Conservation (phyloP, 441 rosid genomes). For the Populus hybrid region DNA sequence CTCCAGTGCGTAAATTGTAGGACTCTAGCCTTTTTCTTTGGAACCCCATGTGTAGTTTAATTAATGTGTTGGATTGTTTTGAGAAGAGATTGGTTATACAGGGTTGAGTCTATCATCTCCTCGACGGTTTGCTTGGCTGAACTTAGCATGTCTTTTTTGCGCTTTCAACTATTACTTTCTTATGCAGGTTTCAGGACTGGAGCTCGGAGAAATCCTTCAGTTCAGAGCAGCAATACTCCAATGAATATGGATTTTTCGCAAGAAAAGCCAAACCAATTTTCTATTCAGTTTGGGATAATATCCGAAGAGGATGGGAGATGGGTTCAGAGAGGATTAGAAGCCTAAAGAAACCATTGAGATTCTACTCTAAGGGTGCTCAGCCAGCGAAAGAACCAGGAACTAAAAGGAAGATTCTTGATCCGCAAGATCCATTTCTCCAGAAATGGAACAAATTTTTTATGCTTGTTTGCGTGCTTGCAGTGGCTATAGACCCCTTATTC, state of each 20-base stretch:
- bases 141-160: not conserved
- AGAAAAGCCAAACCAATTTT: conserved; percentile 29
- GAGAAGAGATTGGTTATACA: not conserved
- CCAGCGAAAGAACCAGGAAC: conserved; percentile 19
- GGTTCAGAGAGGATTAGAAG: conserved; percentile 45
- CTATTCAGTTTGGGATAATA: conserved; percentile 25
- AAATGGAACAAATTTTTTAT: conserved; percentile 89
- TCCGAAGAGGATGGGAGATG: conserved; percentile 39
- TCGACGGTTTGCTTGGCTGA: not conserved
- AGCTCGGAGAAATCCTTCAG: conserved; percentile 31
- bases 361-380: conserved; percentile 12
- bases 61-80: not conserved
- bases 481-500: conserved; percentile 83
- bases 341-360: conserved; percentile 34
- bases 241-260: conserved; percentile 19
- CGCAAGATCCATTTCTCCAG: conserved; percentile 66
- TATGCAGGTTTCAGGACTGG: conserved; percentile 47
- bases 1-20: not conserved
- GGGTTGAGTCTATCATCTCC: not conserved
- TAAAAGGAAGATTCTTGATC: conserved; percentile 57
- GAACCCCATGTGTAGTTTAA: not conserved
- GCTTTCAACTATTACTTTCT: not conserved
- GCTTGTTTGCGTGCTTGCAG: conserved; percentile 58
- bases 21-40: not conserved
- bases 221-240: conserved; percentile 18